These are phyloP conservation scores for Theileria sp. DNA, from an alignment of 169 alveolate genomes.

Conservation along the genomic window DNA sequence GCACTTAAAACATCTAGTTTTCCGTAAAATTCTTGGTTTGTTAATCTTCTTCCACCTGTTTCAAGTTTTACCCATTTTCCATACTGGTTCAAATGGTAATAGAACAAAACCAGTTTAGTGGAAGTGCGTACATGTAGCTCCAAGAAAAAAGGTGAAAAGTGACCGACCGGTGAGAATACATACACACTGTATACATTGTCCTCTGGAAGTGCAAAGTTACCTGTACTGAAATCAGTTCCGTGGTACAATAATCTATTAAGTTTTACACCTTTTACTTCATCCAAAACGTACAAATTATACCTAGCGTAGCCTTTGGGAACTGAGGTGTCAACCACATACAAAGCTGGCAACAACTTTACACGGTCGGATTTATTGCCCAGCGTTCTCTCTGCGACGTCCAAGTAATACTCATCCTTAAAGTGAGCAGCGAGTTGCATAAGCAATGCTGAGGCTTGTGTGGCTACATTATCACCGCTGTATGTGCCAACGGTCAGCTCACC, in stretches of 20 bases:
- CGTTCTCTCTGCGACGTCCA: slow-evolving; percentile 11
- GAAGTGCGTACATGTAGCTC: slow-evolving; percentile 8
- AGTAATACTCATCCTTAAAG: not conserved
- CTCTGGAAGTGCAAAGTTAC: slow-evolving; percentile 5
- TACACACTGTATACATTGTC: slow-evolving; percentile 1
- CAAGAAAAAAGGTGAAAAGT: slow-evolving; percentile 13
- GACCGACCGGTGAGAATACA: not conserved
- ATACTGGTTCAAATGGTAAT: slow-evolving; percentile 8
- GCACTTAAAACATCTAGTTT: not conserved
- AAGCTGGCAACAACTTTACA: not conserved
- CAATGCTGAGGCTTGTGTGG: slow-evolving; percentile 4
- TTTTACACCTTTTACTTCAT: not conserved
- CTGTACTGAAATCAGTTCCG: slow-evolving; percentile 3
- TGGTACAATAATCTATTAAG: not conserved
- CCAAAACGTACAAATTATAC: slow-evolving; percentile 4
- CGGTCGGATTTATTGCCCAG: not conserved
- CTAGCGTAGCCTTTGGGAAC: slow-evolving; percentile 5
- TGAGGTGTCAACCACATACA: slow-evolving; percentile 1
- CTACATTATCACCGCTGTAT: not conserved
- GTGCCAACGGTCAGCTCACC: not conserved
- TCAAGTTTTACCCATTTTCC: slow-evolving; percentile 20
- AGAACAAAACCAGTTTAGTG: not conserved
- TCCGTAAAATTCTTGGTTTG: not conserved
- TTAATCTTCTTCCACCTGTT: not conserved
- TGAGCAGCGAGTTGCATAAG: slow-evolving; percentile 9